Evolutionary conservation across 179 eudicot species (phyloP).

Genomic region (Actinidia polygama): DNA sequence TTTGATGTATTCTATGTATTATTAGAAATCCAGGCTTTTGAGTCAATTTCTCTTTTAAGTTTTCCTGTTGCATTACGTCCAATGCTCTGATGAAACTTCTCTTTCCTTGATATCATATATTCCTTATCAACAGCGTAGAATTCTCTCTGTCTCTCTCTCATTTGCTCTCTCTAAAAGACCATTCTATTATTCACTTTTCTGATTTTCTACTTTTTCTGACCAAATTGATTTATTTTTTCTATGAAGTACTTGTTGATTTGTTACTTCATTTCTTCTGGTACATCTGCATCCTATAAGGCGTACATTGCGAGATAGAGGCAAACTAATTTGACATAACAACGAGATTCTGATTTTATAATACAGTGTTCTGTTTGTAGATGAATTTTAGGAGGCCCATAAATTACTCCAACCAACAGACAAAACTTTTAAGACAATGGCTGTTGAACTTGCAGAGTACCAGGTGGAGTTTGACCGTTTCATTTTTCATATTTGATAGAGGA

Average conservation of each 20-base stretch:
- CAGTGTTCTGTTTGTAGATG: background rate
- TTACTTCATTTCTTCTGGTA: slow-evolving; percentile 6
- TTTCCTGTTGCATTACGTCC: background rate
- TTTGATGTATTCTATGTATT: no score
- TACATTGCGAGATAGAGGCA: no score
- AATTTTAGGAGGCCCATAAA: slow-evolving; percentile 79
- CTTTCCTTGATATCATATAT: no score
- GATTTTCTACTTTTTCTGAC: no score
- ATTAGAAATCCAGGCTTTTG: background rate
- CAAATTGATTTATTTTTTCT: background rate
- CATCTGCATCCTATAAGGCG: background rate
- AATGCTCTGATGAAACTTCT: no score
- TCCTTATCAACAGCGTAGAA: no score
- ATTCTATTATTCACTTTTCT: no score
- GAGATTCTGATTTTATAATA: background rate
- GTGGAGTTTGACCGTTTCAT: slow-evolving; percentile 33
- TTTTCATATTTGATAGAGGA: background rate
- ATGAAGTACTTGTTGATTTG: slow-evolving; percentile 3
- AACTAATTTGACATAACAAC: no score
- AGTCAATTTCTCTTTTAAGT: background rate
- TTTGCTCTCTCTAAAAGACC: no score
- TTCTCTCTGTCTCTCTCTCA: no score
- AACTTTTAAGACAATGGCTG: slow-evolving; percentile 79
- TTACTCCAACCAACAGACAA: slow-evolving; percentile 89
- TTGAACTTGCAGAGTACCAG: slow-evolving; percentile 95